These are phyloP conservation scores for Xylariaceae sp. DNA, from an alignment of 2,329 filamentous ascomycete species.

Conservation along the genomic window DNA sequence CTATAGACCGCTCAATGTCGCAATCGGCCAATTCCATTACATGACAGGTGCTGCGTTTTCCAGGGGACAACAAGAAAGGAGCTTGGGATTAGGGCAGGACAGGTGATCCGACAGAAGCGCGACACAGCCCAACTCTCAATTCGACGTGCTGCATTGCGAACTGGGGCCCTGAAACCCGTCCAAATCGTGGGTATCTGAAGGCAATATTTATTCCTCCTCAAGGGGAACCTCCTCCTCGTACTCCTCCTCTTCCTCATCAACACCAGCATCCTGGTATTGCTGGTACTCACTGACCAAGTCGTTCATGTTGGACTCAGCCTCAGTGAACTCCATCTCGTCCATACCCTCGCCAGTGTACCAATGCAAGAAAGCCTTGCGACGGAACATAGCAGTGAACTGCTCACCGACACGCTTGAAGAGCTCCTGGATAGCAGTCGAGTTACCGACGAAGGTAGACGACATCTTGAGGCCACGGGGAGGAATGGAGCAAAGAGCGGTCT, in stretches of 20 bases:
- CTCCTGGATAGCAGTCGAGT: slow-evolving; percentile 99
- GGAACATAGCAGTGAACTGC: slow-evolving; percentile 99
- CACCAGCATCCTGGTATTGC: slow-evolving; percentile 98
- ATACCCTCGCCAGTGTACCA: slow-evolving; percentile 99
- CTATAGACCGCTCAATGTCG: slow-evolving; percentile 25
- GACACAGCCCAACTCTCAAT: slow-evolving; percentile 17
- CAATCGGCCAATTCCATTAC: slow-evolving; percentile 26
- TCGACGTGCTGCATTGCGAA: slow-evolving; percentile 2
- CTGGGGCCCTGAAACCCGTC: not conserved
- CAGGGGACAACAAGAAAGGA: slow-evolving; percentile 21
- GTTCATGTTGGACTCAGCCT: slow-evolving; percentile 99
- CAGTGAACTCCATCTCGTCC: slow-evolving; percentile 99
- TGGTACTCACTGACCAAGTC: slow-evolving; percentile 99
- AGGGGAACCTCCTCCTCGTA: slow-evolving; percentile 80
- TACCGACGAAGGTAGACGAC: slow-evolving; percentile 98
- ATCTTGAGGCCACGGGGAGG: slow-evolving; percentile 97
- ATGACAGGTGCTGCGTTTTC: slow-evolving; percentile 25
- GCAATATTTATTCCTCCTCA: slow-evolving; percentile 60
- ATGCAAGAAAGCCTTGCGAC: slow-evolving; percentile 99
- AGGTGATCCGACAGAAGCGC: slow-evolving; percentile 11
- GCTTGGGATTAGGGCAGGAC: slow-evolving; percentile 23
- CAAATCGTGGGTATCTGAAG: slow-evolving; percentile 3
- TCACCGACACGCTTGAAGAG: slow-evolving; percentile 99
- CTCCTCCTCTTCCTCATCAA: slow-evolving; percentile 97
- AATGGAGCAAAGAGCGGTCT: slow-evolving; percentile 98